Base-by-base conservation (phyloP, 2,329 filamentous ascomycete species). In the Alternaria panax region DNA sequence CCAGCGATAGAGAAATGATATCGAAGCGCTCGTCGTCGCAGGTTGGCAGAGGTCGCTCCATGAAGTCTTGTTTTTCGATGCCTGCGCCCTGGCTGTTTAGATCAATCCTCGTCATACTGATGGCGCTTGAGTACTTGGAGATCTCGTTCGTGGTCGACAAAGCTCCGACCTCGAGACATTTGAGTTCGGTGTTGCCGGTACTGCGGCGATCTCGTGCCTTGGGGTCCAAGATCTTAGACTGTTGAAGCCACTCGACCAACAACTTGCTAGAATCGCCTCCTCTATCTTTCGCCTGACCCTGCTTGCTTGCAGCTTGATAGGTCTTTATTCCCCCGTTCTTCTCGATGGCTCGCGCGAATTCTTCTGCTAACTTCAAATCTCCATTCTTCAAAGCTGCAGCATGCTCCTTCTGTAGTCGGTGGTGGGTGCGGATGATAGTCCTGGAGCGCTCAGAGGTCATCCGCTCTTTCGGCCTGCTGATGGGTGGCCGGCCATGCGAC, bases 41-140 rank as follows among this genome's bases (percentile, higher is more conserved):
- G 7, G 66, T 75, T 0, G 94, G 94, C 3, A 94, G 78, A 0
- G 93, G 91, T 25, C 93, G 85, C 67, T 92, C 81, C 93, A 99
- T 97, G 73, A 99, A 98, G 77, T 99, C 92, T 75, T 97, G 92
- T 77, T 96, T 88, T 57, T 88, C 75, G 66, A 99, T 99, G 0
- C 88, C 89, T 1, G 89, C 83, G 46, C 89, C 89, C 73, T 96
- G 92, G 60, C 93, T 95, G 78, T 96, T 91, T 56, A 99, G 81
- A 74, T 99, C 95, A 75, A 99, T 97, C 64, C 93, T 87, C 62
- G 89, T 86, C 69, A 96, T 87, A 34, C 90, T 83, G 69, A 98
- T 91, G 42, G 86, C 75, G 7, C 83, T 83, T 62, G 90, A 66
- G 41, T 69, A 90, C 60, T 83, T 86, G 0, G 93, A 94, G 77